phyloP scores from a whole-genome alignment of 768 basidiomycete species.

The Suillus sp. region DNA sequence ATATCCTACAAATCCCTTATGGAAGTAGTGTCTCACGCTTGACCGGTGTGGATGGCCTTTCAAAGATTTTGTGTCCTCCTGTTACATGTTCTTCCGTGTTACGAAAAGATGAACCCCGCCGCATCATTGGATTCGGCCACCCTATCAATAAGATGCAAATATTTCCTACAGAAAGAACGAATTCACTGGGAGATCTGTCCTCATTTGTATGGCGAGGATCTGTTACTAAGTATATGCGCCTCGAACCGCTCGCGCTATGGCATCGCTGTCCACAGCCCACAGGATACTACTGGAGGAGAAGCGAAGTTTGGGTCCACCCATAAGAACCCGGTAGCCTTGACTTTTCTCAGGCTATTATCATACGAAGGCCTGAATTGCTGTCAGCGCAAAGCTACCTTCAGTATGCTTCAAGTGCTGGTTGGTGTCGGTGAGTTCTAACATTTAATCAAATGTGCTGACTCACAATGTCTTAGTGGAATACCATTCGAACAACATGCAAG shows the following conservation, averaged over 20 bases:
- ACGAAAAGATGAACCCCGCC: not conserved
- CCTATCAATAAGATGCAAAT: too few species aligned
- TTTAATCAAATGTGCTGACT: not conserved
- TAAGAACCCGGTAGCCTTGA: not conserved
- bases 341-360: not conserved
- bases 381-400: not conserved
- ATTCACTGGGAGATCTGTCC: too few species aligned
- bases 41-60: too few species aligned
- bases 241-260: not conserved
- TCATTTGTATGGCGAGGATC: not conserved
- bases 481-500: not conserved
- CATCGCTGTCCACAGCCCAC: not conserved
- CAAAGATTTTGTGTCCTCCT: too few species aligned
- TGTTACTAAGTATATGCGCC: too few species aligned
- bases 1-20: not conserved
- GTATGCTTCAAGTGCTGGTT: not conserved
- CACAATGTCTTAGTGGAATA: not conserved
- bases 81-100: not conserved
- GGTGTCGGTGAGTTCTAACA: not conserved
- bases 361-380: not conserved
- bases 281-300: too few species aligned
- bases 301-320: too few species aligned
- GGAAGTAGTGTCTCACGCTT: constrained; percentile 5
- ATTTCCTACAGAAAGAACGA: not conserved
- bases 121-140: not conserved